phyloP scores from a whole-genome alignment of 176 grass and related monocot species.

The Oryza coarctata region DNA sequence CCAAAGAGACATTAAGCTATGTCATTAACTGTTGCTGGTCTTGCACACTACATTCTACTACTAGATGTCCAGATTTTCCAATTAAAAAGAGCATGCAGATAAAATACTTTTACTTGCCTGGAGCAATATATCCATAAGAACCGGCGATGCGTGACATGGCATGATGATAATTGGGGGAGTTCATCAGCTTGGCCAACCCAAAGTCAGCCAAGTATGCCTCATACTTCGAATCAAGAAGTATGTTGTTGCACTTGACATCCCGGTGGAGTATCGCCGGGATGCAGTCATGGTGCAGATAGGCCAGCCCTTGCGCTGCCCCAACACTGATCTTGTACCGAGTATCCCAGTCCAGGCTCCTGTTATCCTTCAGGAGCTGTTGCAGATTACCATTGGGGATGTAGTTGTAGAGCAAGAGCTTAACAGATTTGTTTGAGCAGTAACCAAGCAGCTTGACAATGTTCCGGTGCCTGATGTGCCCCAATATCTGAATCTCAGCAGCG shows the following conservation, averaged over 20 bases:
- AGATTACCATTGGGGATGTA: conserved; percentile 92
- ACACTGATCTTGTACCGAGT: conserved; percentile 84
- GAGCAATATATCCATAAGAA: conserved; percentile 97
- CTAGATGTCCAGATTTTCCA: not conserved
- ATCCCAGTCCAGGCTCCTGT: conserved; percentile 86
- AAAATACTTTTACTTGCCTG: no score
- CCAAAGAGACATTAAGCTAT: conserved; percentile 10
- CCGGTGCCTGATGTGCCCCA: conserved; percentile 93
- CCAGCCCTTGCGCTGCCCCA: conserved; percentile 74
- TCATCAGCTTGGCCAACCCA: conserved; percentile 96
- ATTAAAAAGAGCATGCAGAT: not conserved
- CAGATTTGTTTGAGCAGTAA: conserved; percentile 91
- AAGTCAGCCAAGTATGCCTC: conserved; percentile 94
- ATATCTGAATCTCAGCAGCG: conserved; percentile 82
- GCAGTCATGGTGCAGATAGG: conserved; percentile 94
- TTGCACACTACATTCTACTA: conserved; percentile 22
- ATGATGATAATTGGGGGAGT: conserved; percentile 84
- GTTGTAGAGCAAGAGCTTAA: conserved; percentile 94
- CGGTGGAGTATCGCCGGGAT: conserved; percentile 81
- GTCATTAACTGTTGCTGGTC: conserved; percentile 33
- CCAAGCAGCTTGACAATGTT: conserved; percentile 93
- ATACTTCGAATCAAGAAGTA: conserved; percentile 82
- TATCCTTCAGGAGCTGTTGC: conserved; percentile 74
- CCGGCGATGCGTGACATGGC: conserved; percentile 83
- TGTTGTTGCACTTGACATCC: conserved; percentile 97